phyloP scores from a whole-genome alignment of 176 grass and related monocot genomes.

The Lolium perenne region DNA sequence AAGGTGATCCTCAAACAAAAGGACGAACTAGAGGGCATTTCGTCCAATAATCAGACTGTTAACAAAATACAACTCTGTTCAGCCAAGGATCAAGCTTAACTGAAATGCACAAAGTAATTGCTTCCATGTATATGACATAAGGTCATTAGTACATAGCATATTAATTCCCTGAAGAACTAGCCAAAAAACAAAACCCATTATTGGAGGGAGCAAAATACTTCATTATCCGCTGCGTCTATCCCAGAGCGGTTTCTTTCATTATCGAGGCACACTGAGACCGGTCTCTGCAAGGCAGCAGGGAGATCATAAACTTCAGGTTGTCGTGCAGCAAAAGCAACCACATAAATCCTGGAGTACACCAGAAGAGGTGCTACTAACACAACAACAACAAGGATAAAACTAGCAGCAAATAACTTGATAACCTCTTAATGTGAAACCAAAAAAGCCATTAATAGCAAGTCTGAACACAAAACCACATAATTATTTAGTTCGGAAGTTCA shows the following conservation, averaged over 20 bases:
- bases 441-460: not conserved
- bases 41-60: conserved; percentile 36
- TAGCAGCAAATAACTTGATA: not conserved
- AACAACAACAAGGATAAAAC: not conserved
- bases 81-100: conserved; percentile 25
- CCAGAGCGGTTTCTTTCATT: conserved; percentile 45
- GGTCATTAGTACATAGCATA: conserved; percentile 35
- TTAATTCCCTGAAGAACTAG: conserved; percentile 31
- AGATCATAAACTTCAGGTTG: conserved; percentile 37
- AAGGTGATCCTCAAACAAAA: not conserved
- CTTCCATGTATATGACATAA: not conserved
- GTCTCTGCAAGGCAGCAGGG: conserved; percentile 64
- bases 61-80: conserved; percentile 27
- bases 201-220: not conserved
- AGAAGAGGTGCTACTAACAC: not conserved
- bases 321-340: conserved; percentile 12
- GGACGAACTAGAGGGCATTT: not conserved
- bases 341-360: not conserved
- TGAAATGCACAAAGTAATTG: not conserved
- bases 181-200: conserved; percentile 39
- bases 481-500: not conserved
- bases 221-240: not conserved
- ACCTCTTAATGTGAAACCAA: not conserved
- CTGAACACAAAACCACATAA: not conserved
- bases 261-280: conserved; percentile 83